Conservation (phyloP, 176 grass and related monocot species). For the Leersia perrieri region DNA sequence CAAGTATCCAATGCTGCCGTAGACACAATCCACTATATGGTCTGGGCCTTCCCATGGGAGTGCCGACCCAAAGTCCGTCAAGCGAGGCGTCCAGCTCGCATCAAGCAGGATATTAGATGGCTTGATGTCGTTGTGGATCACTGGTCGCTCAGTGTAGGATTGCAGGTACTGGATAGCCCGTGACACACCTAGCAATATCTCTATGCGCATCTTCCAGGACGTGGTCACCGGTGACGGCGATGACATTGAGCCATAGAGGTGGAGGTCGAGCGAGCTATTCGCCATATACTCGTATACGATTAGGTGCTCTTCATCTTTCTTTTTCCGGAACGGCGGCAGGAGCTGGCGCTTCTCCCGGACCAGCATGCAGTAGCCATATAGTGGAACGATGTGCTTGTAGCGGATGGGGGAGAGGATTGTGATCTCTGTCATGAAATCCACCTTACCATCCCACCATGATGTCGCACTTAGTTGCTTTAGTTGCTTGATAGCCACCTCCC, state of each 20-base stretch:
- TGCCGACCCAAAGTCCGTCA: constrained; percentile 56
- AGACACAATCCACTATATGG: no score
- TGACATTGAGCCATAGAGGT: constrained; percentile 21
- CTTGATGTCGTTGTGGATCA: no score
- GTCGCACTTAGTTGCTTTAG: no score
- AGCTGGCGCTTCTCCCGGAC: no score
- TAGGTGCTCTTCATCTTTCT: no score
- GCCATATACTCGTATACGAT: not conserved
- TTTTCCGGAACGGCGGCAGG: no score
- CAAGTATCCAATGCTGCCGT: no score
- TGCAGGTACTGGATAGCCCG: no score
- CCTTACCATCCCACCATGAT: no score
- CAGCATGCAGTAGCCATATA: not conserved
- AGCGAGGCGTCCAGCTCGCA: constrained; percentile 32
- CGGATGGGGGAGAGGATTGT: not conserved
- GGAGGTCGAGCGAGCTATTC: constrained; percentile 24
- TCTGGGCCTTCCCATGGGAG: no score
- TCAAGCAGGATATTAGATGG: no score
- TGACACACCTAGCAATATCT: not conserved
- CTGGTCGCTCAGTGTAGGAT: no score
- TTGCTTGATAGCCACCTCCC: constrained; percentile 36
- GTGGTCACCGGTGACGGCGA: not conserved
- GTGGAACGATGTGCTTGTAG: not conserved
- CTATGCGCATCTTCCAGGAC: not conserved
- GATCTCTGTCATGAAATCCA: not conserved